Evolutionary conservation across 1,284 basidiomycete genomes (phyloP), one percentile per base, ranked within the genome.

Genomic region (Puccinia brachypodii): DNA sequence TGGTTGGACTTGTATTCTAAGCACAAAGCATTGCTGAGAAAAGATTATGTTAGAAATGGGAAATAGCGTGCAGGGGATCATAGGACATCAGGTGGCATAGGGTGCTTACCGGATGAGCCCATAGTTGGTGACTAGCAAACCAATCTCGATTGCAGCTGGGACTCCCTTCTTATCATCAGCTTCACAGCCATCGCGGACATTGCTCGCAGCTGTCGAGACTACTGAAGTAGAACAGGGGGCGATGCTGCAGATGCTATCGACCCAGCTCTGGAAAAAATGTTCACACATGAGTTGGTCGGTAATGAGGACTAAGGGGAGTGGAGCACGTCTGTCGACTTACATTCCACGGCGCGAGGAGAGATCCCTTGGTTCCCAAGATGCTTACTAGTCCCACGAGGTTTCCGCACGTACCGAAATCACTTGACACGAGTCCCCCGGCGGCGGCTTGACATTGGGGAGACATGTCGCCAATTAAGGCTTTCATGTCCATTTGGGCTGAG

Each of bases 141-240:
- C 13, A 3, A 71, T 33, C 16, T 64, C 62, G 8, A 78, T 19
- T n/a, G 76, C 76, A 38, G 76, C 36, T 3, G 76, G 11, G 11
- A 78, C 76, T 62, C 64, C 76, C 28, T 78, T 78, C n/a, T 64
- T 50, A 4, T 38, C 44, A 71, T 78, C 76, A 38, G 76, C 16
- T 11, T 36, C 62, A 69, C 76, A 78, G 22, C 64, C 64, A 13
- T 47, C 22, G 0, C 58, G 42, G 31, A 78, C n/a, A 19, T 11
- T 50, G 16, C 25, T 33, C 1, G 38, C 22, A 22, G 76, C 76
- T 0, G 62, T 25, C 4, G 44, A 9, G 16, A 71, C 36, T 6
- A 19, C 36, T 19, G 42, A 33, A 38, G 44, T 9, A 19, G 76
- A 78, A 42, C 76, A 78, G 36, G 76, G 64, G 2, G 42, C 28